Evolutionary conservation across 2,329 filamentous ascomycete genomes (phyloP).

Genomic region (Neodidymelliopsis sp.): DNA sequence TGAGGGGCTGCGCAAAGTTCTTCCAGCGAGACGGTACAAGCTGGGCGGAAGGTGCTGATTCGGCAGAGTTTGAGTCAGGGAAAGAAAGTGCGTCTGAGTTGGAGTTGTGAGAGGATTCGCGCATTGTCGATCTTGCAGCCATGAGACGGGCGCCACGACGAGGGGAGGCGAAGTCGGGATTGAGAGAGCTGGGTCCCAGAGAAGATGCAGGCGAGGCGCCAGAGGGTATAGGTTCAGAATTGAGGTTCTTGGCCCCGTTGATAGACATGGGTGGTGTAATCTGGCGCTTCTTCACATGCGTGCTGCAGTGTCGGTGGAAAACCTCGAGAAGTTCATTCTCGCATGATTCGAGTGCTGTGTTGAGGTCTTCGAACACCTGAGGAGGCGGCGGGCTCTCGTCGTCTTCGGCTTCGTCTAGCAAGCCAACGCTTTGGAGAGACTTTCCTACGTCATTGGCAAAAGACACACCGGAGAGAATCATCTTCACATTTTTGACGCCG

Average conservation of each 20-base stretch:
- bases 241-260: constrained; percentile 21
- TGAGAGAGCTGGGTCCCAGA: constrained; percentile 49
- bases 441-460: constrained; percentile 77
- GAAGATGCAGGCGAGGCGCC: constrained; percentile 35
- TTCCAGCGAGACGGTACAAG: constrained; percentile 70
- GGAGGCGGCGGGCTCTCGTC: constrained; percentile 62
- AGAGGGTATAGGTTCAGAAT: constrained; percentile 23
- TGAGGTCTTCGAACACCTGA: constrained; percentile 83
- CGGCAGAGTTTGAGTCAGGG: constrained; percentile 19
- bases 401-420: constrained; percentile 75
- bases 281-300: constrained; percentile 47
- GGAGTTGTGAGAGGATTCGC: constrained; percentile 52
- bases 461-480: constrained; percentile 84
- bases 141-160: constrained; percentile 78
- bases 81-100: constrained; percentile 22
- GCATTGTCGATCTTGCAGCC: constrained; percentile 78
- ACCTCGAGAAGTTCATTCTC: constrained; percentile 89
- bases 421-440: constrained; percentile 81
- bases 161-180: constrained; percentile 75
- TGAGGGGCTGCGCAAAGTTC: constrained; percentile 86
- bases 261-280: constrained; percentile 48
- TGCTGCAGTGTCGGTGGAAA: constrained; percentile 54
- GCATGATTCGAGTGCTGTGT: constrained; percentile 90
- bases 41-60: constrained; percentile 16
- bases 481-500: constrained; percentile 75